A percentile compares a stretch with the other conserved stretches of the same genome.
These are phyloP conservation scores for Leavenworthia alabamica DNA, from an alignment of 345 rosid species.

Conservation along the genomic window DNA sequence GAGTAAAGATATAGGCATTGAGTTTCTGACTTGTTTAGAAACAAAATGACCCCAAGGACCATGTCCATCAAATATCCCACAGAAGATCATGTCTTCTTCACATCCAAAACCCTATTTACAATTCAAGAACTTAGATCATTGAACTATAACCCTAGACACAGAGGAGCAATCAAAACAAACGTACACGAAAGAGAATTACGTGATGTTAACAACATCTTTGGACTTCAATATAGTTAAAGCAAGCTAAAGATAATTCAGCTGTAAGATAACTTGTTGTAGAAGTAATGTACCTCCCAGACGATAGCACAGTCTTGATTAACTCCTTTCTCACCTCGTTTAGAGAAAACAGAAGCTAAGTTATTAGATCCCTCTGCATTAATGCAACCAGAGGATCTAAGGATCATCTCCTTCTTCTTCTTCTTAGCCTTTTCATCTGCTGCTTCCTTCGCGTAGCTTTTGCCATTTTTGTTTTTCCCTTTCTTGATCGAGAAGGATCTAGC, in stretches of 20 bases:
- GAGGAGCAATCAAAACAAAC: background rate
- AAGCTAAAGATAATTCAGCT: background rate
- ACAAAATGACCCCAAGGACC: conserved; percentile 97
- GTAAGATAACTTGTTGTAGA: background rate
- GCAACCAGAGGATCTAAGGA: conserved; percentile 65
- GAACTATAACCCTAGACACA: conserved; percentile 1
- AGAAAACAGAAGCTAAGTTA: conserved; percentile 67
- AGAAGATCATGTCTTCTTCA: conserved; percentile 77
- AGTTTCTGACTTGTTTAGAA: conserved; percentile 67
- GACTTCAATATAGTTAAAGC: background rate
- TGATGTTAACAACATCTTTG: background rate
- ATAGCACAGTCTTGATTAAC: conserved; percentile 81
- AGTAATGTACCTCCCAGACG: conserved; percentile 79
- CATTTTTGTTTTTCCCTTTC: conserved; percentile 44
- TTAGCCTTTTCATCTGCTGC: conserved; percentile 62
- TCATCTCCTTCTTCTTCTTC: conserved; percentile 69
- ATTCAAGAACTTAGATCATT: background rate
- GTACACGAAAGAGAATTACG: background rate
- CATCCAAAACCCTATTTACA: conserved; percentile 64
- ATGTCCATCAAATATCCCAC: conserved; percentile 94
- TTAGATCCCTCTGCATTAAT: conserved; percentile 52
- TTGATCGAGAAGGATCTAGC: conserved; percentile 47
- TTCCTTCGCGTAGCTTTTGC: conserved; percentile 46
- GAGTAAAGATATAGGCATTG: conserved; percentile 63
- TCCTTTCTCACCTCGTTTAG: conserved; percentile 81